Evolutionary conservation across 1,284 basidiomycete species (phyloP), one percentile per base, ranked within the genome.

Genomic region (Fomitopsis betulina): DNA sequence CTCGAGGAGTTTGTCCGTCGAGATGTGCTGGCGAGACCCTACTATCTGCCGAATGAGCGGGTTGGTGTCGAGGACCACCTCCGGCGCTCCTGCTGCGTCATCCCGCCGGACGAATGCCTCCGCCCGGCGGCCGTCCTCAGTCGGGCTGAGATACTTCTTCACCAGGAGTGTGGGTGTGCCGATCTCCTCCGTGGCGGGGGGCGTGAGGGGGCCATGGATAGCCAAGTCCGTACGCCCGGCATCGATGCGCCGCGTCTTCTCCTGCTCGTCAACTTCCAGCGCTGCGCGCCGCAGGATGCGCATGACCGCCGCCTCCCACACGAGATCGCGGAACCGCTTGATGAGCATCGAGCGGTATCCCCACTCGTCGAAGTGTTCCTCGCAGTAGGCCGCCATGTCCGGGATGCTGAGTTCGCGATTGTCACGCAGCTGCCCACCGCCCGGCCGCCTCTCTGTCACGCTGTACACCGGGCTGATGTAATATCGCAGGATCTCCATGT

Each of bases 301-400:
- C 60, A 79, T 73, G 37, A 77, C 68, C 5, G 73, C 72, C 6
- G 73, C 72, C 13, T 70, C 70, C 76, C 77, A 81, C 10, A 80
- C 53, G 15, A 77, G 62, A 27, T 64, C 70, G 30, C 74, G 65
- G 62, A 80, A 79, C 8, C 76, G 69, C 50, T 77, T 72, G 49
- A 79, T 62, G 52, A 80, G 75, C 7, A 61, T 63, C 5, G 77
- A 73, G 52, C 67, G 72, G 38, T 76, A 75, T 0, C 79, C 81
- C 83, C 84, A 86, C 59, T 86, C 83, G 37, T 65, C 67, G 62
- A 86, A 85, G 57, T 77, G 77, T 42, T 71, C 66, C 65, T 85
- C 83, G 66, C 83, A 84, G 56, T 83, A 74, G 4, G 69, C 73
- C 9, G 80, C 81, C 19, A 82, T 65, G 19, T 72, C 73, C 13